Percentiles rank a stretch among this genome's conserved stretches.
These are phyloP conservation scores for Inosperma sp. DNA, from an alignment of 768 basidiomycete species.

Conservation along the genomic window DNA sequence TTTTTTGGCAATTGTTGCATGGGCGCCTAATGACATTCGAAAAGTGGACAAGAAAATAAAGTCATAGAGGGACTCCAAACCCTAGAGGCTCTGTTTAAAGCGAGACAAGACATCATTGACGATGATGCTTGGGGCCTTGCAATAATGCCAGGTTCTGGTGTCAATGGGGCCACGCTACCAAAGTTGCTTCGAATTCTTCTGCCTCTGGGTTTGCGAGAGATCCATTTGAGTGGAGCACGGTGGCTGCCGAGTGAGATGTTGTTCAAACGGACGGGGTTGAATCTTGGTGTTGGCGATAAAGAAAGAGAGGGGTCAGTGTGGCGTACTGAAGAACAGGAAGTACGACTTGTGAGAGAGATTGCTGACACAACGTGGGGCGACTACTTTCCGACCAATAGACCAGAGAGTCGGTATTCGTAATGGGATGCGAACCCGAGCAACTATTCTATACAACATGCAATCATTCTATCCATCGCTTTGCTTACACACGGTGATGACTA, in stretches of 20 bases:
- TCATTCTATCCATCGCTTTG: no score
- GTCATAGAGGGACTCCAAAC: constrained; percentile 40
- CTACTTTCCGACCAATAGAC: constrained; percentile 12
- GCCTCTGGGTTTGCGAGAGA: constrained; percentile 56
- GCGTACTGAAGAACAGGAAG: constrained; percentile 50
- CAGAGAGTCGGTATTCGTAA: not conserved
- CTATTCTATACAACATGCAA: not conserved
- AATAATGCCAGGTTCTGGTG: constrained; percentile 74
- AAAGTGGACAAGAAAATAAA: constrained; percentile 49
- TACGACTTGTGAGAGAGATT: constrained; percentile 48
- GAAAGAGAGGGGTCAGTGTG: constrained; percentile 64
- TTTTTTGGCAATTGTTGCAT: not conserved
- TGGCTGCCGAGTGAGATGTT: constrained; percentile 56
- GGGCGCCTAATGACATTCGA: constrained; percentile 1
- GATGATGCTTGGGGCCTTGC: constrained; percentile 38
- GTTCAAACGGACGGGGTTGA: constrained; percentile 54
- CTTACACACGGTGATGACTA: no score
- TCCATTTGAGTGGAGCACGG: constrained; percentile 70
- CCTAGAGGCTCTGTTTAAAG: constrained; percentile 38
- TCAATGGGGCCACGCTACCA: constrained; percentile 54
- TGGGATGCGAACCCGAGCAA: no score
- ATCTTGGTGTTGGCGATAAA: constrained; percentile 53
- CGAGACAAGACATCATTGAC: constrained; percentile 33
- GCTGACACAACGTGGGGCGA: constrained; percentile 36
- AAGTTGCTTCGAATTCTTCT: constrained; percentile 46